phyloP scores from a whole-genome alignment of 1,284 basidiomycete genomes.

The Xerocomus minutiporus region DNA sequence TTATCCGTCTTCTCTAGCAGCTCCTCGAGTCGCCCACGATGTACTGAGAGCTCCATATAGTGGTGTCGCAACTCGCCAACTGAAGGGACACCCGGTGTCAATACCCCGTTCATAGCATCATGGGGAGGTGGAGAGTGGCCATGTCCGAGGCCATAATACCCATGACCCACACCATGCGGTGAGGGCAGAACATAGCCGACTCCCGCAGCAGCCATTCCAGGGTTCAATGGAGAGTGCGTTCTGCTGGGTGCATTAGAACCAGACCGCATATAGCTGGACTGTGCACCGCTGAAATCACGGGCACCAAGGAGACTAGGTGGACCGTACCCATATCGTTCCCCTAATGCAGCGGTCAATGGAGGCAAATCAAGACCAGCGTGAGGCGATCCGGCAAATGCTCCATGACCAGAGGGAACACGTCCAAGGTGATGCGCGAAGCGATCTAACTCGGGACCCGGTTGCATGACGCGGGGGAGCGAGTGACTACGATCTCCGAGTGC shows the following conservation, averaged over 20 bases:
- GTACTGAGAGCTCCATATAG: conserved; percentile 56
- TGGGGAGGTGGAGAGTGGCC: conserved; percentile 33
- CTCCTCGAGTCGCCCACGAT: conserved; percentile 60
- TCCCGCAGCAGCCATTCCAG: conserved; percentile 33
- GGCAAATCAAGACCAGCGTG: conserved; percentile 57
- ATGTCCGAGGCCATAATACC: conserved; percentile 32
- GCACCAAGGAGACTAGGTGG: conserved; percentile 32
- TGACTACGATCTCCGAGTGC: conserved; percentile 34
- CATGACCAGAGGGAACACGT: conserved; percentile 34
- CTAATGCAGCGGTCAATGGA: conserved; percentile 48
- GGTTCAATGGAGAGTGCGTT: conserved; percentile 61
- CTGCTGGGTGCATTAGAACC: conserved; percentile 59
- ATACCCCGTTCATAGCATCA: conserved; percentile 34
- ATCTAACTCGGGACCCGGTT: conserved; percentile 30
- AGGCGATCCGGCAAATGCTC: conserved; percentile 31
- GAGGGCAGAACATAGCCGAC: conserved; percentile 37
- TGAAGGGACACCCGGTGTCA: conserved; percentile 44
- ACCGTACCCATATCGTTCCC: conserved; percentile 33
- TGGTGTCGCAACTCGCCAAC: conserved; percentile 63
- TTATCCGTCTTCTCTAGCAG: conserved; percentile 68
- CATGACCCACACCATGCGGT: conserved; percentile 36
- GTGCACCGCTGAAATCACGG: conserved; percentile 31
- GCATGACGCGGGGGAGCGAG: conserved; percentile 31
- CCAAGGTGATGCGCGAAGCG: conserved; percentile 33
- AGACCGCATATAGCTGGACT: conserved; percentile 54